Evolutionary conservation across 1,139 yeast species (phyloP), one percentile per base, ranked within the genome.

Genomic region (Saccharomycopsis crataegensis): DNA sequence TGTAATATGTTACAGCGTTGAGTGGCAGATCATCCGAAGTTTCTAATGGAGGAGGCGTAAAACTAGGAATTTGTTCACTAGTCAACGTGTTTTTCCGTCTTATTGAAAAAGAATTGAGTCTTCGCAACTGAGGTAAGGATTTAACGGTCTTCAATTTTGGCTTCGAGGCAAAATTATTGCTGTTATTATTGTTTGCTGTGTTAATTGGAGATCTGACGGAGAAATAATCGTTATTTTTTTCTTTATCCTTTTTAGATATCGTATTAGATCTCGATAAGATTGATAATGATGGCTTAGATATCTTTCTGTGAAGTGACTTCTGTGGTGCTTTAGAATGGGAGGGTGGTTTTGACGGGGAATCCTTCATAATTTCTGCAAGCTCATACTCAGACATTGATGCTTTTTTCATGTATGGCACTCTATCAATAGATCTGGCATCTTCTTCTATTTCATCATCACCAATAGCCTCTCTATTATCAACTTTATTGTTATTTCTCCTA

Each of bases 101-200:
- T 7, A 22, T 16, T 5, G 51, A 28, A 14, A 53, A 28, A n/a
- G 57, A 52, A 17, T 46, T 51, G n/a, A 49, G 47, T 36, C 52
- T 34, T 33, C 55, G n/a, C 12, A 56, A 36, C 40, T 53, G 58
- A 6, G 58, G 58, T 40, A 56, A 53, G 6, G 58, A 56, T 17
- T 49, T 51, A 14, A 46, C 58, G 17, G 40, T 56, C 37, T 54
- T 56, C 34, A 56, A 45, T 14, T 42, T 50, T 34, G 57, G 52
- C 28, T 41, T 43, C 8, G 14, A 9, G 2, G 46, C 32, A 8
- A 22, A 22, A 22, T 22, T 22, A 22, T 22, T 22, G 48, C 16
- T 12, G 12, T 14, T 12, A 9, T 32, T 14, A 5, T 14, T 16
- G 41, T 14, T 37, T 46, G 37, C 28, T 28, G 28, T 22, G 28